Evolutionary conservation across 176 grass and related monocot species (phyloP), one percentile per base, ranked within the genome.

Genomic region (Zizania latifolia): DNA sequence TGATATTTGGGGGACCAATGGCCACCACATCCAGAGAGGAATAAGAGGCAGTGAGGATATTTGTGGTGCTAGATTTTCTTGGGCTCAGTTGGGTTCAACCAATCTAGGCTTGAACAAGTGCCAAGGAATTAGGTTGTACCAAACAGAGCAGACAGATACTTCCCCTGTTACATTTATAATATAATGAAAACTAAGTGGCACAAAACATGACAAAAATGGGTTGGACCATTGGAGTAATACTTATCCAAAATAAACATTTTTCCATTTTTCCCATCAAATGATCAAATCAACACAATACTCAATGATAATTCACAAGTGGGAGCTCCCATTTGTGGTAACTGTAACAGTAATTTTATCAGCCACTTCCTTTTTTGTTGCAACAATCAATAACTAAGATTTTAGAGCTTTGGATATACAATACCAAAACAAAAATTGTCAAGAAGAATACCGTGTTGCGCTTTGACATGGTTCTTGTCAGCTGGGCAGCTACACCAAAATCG

Each of bases 401-500:
- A 10, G 24, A 70, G 70, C 56, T 76, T 69, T 43, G 36, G 11
- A 64, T 71, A 67, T 58, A 68, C 64, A 80, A 69, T 51, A 44
- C 27, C 17, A 81, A 81, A 72, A 76, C n/a, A 78, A 68, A 80
- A 35, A 62, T 62, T 38, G 38, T 37, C 56, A 19, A 58, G 56
- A 64, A 85, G 6, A 65, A 16, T 99, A 99, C 95, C 81, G 95
- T 99, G 79, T 99, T 99, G 43, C 95, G 95, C 84, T 99, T 99
- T 79, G 95, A 99, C 95, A 99, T 99, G 58, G 95, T 99, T 82
- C 95, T 94, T 0, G 95, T 99, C 38, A 99, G 86, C 76, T 99
- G 95, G 24, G 95, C 95, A 84, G 95, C 95, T 71, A 99, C 91
- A 62, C 95, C 95, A 84, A 99, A 99, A 86, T 99, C 95, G 8